These are phyloP conservation scores for Hyphopichia pseudoburtonii DNA, from an alignment of 1,139 yeast species.

Conservation along the genomic window DNA sequence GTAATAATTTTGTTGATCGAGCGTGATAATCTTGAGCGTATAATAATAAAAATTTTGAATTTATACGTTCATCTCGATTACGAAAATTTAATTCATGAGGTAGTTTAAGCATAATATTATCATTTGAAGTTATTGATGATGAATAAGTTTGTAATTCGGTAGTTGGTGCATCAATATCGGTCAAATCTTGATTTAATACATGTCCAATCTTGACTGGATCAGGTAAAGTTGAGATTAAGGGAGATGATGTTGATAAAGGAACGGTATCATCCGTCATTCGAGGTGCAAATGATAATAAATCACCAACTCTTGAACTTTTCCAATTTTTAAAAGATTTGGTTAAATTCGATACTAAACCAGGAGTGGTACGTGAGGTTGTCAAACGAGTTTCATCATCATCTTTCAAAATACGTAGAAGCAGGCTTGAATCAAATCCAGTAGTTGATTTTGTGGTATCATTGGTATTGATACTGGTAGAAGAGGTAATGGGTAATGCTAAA, in stretches of 20 bases:
- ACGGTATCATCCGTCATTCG: constrained; percentile 25
- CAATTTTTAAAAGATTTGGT: constrained; percentile 14
- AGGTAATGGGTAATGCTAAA: too few relatives aligned
- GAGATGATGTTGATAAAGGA: constrained; percentile 10
- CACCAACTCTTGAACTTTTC: constrained; percentile 8
- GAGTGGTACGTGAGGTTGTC: too few relatives aligned
- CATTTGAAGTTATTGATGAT: neutral
- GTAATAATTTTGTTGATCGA: constrained; percentile 28
- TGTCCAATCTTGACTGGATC: constrained; percentile 3
- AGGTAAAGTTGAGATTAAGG: neutral
- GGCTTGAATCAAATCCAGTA: neutral
- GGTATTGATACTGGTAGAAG: too few relatives aligned
- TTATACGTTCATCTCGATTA: constrained; percentile 48
- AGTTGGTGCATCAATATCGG: neutral
- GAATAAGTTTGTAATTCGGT: constrained; percentile 1
- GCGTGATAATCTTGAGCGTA: constrained; percentile 49
- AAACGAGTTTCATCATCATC: neutral
- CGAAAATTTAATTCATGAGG: constrained; percentile 15
- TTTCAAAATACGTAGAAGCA: neutral
- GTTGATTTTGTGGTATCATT: too few relatives aligned
- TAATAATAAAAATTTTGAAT: constrained; percentile 42
- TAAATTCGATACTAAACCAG: constrained; percentile 14
- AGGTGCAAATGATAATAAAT: constrained; percentile 15
- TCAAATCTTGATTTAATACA: constrained; percentile 1
- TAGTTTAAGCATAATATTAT: neutral